Base-by-base conservation (phyloP, 345 rosid species). In the Cardamine chenopodiifolia region DNA sequence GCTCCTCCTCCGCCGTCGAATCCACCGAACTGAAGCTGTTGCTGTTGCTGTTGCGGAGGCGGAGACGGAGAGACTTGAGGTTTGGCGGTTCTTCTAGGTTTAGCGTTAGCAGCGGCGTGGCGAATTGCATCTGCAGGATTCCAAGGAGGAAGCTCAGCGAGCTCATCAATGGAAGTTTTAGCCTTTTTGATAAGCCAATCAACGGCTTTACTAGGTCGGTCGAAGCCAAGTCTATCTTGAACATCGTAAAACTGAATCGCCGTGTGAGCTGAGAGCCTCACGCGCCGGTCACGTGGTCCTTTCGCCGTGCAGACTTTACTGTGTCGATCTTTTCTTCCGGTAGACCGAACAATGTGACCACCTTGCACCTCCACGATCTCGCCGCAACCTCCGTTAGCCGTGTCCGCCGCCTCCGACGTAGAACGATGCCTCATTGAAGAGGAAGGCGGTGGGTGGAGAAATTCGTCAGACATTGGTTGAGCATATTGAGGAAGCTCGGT, bases 101-200 rank as follows among this genome's bases (percentile, higher is more conserved):
- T 45, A 23, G 80, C 64, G 49, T 84, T 80, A 0, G 78, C 70
- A 37, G 82, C 74, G 18, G 82, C 82, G 37, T 18, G 31, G 17
- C 74, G 78, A 5, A 78, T 68, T 3, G 78, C 69, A 15, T 78
- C 82, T 22, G 57, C 80, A 1, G 97, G 96, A 63, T 84, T 81
- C 97, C 97, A 93, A 0, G 94, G 88, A 22, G 98, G 97, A 18
- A 91, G 93, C 85, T 89, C 84, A 9, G 84, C 97, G 34, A 93
- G 98, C 79, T 93, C 88, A 62, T 93, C 97, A 34, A 93, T 93
- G 80, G 98, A 83, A 4, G 88, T 12, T 60, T 91, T 93, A 28
- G 98, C 98, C 73, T 93, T 93, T 67, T 84, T 89, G 67, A 93
- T 93, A 59, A 91, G 92, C 98, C 98, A 93, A 78, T 93, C 98